Base-by-base conservation (phyloP, 441 rosid genomes). In the Gossypium armourianum region DNA sequence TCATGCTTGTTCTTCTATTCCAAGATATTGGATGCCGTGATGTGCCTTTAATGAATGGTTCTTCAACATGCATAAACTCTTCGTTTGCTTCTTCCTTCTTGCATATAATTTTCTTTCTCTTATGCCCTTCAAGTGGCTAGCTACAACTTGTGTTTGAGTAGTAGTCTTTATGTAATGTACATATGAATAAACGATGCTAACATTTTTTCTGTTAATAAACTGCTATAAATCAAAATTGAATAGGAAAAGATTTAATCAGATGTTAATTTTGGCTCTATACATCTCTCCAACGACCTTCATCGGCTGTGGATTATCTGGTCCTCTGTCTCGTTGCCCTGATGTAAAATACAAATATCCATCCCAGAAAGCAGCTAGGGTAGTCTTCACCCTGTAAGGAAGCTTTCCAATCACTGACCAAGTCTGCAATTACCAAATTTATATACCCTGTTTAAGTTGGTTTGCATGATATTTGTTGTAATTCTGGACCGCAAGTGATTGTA, bases 301-400 rank as follows among this genome's bases (percentile, higher is more conserved):
- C 0, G 97, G 98, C 36, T 83, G 87, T 21, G 98, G 98, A 85
- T 90, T 83, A 8, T 81, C 89, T 0, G 90, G 90, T 73, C 96
- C 97, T 83, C 92, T 87, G 75, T 93, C 97, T 2, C 96, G 83
- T 76, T 90, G 97, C 53, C 97, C 98, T 0, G 98, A 93, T 17
- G 97, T 89, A 66, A 90, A 89, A 72, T 90, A 90, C 79, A 90
- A 73, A 83, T 89, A 86, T 61, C 96, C 96, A 55, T 89, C 84
- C 92, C 92, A 89, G 71, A 78, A 85, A 0, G 96, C 94, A 12
- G 86, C 81, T 50, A 85, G 80, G 0, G 96, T 81, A 4, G 96
- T 89, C 86, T 93, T 93, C 29, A 90, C 74, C 2, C 98, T 88
- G 62, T 66, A 90, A 2, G 97, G 97, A 68, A 93, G 90, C 82